These are phyloP conservation scores for Phoma sp. DNA, from an alignment of 2,329 filamentous ascomycete species.

Conservation along the genomic window DNA sequence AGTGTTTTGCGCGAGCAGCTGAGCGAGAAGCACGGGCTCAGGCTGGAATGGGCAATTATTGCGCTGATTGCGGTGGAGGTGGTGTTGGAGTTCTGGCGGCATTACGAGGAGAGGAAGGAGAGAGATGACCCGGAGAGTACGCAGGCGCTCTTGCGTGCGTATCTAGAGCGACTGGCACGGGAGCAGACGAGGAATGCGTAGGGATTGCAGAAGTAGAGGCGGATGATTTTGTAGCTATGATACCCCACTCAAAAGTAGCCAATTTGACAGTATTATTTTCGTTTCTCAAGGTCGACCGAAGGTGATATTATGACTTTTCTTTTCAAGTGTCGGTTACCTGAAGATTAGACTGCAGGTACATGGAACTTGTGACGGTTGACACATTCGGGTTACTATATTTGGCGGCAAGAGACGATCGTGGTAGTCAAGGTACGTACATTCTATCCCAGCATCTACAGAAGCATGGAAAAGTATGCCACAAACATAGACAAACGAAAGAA, in stretches of 20 bases:
- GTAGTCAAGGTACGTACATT: too few relatives aligned
- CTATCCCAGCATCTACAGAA: too few relatives aligned
- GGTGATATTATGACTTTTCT: too few relatives aligned
- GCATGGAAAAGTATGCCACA: too few relatives aligned
- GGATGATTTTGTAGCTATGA: conserved; percentile 17
- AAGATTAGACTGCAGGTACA: too few relatives aligned
- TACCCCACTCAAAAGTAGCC: conserved; percentile 40
- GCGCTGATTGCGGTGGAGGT: conserved; percentile 92
- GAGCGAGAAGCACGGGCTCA: conserved; percentile 86
- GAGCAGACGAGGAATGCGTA: background rate
- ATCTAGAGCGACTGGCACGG: conserved; percentile 30
- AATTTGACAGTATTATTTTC: too few relatives aligned
- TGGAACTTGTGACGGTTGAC: too few relatives aligned
- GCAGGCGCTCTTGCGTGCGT: conserved; percentile 50
- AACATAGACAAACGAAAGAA: too few relatives aligned
- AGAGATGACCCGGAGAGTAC: conserved; percentile 52
- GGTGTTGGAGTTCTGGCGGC: conserved; percentile 78
- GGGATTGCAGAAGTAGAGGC: background rate
- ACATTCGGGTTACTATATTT: too few relatives aligned
- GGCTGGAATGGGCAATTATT: conserved; percentile 96
- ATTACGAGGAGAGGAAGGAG: conserved; percentile 69
- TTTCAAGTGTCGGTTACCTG: too few relatives aligned
- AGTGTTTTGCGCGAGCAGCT: conserved; percentile 85
- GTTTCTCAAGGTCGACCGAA: too few relatives aligned
- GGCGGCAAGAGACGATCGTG: too few relatives aligned